Evolutionary conservation across 805 yeast genomes (phyloP).

Genomic region (Wickerhamomyces sydowiorum): DNA sequence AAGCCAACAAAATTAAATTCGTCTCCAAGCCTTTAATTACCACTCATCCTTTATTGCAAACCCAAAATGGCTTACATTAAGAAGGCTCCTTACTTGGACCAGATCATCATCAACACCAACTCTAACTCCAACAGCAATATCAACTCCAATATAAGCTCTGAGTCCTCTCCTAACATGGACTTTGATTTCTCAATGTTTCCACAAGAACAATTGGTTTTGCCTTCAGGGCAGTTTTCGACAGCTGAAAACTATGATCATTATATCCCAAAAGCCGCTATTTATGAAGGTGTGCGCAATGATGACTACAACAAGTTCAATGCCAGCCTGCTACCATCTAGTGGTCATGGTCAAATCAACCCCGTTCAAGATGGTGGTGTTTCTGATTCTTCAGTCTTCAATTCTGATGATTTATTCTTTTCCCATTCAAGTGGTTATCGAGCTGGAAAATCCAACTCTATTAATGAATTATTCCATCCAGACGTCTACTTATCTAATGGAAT

Average conservation of each 20-base stretch:
- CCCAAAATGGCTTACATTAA: too few species aligned
- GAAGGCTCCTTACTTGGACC: too few species aligned
- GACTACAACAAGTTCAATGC: too few species aligned
- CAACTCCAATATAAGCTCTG: neutral
- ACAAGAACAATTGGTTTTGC: neutral
- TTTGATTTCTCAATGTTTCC: constrained; percentile 2
- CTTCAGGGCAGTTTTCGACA: neutral
- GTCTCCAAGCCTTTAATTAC: too few species aligned
- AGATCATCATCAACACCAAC: neutral
- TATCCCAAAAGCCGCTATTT: neutral
- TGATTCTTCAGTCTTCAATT: neutral
- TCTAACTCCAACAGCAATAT: neutral
- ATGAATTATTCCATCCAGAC: neutral
- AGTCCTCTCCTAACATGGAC: neutral
- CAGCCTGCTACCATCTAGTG: too few species aligned
- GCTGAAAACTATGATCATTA: neutral
- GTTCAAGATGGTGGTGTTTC: neutral
- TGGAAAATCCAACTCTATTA: neutral
- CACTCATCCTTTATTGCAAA: too few species aligned
- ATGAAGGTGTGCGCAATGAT: too few species aligned
- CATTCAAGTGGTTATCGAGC: neutral
- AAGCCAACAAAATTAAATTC: too few species aligned
- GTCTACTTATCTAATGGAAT: neutral
- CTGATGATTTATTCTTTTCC: neutral
- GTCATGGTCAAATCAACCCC: neutral